A percentile compares a stretch with the other conserved stretches of the same genome.
Conservation (phyloP, 768 basidiomycete genomes). For the Naganishia vishniacii region DNA sequence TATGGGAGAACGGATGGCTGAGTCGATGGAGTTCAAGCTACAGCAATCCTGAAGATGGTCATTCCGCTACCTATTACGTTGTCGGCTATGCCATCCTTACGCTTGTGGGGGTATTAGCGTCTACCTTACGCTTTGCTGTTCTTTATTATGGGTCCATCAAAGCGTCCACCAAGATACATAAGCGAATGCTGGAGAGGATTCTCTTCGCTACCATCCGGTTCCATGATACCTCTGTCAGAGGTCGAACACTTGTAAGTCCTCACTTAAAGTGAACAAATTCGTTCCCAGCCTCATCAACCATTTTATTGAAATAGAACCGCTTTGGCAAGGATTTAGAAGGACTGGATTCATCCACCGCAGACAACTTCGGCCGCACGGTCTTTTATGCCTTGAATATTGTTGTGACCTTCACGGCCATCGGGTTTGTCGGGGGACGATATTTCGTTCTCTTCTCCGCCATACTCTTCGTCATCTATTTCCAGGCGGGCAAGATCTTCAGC, state of each 20-base stretch:
- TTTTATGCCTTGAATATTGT: slow-evolving; percentile 64
- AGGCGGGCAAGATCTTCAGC: slow-evolving; percentile 58
- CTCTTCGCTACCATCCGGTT: slow-evolving; percentile 85
- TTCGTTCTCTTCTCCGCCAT: slow-evolving; percentile 58
- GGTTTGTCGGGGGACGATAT: slow-evolving; percentile 68
- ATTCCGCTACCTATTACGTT: slow-evolving; percentile 60
- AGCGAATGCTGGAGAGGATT: slow-evolving; percentile 68
- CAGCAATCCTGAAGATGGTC: slow-evolving; percentile 46
- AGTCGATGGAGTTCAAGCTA: slow-evolving; percentile 56
- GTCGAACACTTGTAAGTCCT: slow-evolving; percentile 51
- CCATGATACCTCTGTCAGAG: slow-evolving; percentile 84
- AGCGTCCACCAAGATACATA: slow-evolving; percentile 71
- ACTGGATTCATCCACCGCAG: slow-evolving; percentile 73
- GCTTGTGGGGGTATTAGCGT: slow-evolving; percentile 58
- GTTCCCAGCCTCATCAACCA: background rate
- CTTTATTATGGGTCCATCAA: slow-evolving; percentile 78
- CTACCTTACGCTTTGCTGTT: slow-evolving; percentile 48
- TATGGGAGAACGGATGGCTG: slow-evolving; percentile 67
- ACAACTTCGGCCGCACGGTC: slow-evolving; percentile 76
- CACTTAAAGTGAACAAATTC: too few relatives aligned
- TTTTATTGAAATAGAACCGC: slow-evolving; percentile 35
- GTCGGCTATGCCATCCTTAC: slow-evolving; percentile 71
- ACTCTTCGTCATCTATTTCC: slow-evolving; percentile 46
- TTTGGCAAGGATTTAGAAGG: slow-evolving; percentile 75
- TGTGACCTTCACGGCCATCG: slow-evolving; percentile 69